These are phyloP conservation scores for Trametes gibbosa DNA, from an alignment of 768 basidiomycete genomes.

Conservation along the genomic window DNA sequence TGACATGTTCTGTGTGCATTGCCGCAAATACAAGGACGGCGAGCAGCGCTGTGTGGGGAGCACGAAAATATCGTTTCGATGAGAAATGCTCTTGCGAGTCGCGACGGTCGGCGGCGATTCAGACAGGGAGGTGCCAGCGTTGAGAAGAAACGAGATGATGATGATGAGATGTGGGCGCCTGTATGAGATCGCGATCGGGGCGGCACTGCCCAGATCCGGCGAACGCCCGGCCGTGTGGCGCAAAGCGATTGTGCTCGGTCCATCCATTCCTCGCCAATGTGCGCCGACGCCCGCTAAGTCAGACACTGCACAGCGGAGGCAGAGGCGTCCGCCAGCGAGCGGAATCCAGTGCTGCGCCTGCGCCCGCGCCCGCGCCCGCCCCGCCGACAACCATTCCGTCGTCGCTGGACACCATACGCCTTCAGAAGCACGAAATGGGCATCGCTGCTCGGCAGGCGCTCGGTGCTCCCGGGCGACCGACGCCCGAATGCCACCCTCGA, in stretches of 20 bases:
- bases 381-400: neutral
- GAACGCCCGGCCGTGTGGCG: neutral
- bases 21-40: neutral
- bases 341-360: neutral
- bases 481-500: neutral
- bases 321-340: neutral
- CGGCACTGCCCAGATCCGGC: neutral
- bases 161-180: slow-evolving; percentile 5
- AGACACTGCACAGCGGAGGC: neutral
- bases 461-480: neutral
- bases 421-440: no score
- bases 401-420: neutral
- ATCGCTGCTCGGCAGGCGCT: no score
- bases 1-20: slow-evolving; percentile 8
- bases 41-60: neutral
- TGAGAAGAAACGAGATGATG: slow-evolving; percentile 9
- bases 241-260: no score
- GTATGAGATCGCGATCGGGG: neutral
- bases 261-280: neutral
- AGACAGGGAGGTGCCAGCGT: neutral
- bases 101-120: neutral
- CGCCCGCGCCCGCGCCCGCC: neutral
- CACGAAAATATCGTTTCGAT: neutral
- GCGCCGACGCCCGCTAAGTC: neutral
- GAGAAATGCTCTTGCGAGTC: neutral